Percentiles rank a stretch among this genome's conserved stretches.
phyloP scores from a whole-genome alignment of 805 yeast genomes.

The Pichia exigua region DNA sequence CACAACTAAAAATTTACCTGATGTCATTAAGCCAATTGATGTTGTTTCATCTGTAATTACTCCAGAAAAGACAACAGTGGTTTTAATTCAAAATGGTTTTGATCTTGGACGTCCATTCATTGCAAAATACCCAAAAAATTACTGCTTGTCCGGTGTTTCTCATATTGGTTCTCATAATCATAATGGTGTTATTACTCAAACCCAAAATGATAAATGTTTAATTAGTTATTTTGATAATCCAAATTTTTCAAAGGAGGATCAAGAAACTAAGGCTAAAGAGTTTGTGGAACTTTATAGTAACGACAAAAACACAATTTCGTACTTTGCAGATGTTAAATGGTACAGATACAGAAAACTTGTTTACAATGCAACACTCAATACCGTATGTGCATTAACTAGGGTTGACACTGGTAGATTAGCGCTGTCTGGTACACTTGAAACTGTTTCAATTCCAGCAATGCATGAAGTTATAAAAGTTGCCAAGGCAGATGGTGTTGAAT shows the following conservation, averaged over 20 bases:
- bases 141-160: conserved; percentile 55
- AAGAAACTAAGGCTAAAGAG: conserved; percentile 31
- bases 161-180: conserved; percentile 36
- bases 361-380: conserved; percentile 62
- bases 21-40: conserved; percentile 43
- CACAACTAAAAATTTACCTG: conserved; percentile 26
- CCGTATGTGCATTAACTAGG: conserved; percentile 51
- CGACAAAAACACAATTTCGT: conserved; percentile 33
- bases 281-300: conserved; percentile 41
- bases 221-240: conserved; percentile 46
- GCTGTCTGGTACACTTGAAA: conserved; percentile 35
- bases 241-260: conserved; percentile 25
- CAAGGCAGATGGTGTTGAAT: conserved; percentile 52
- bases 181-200: conserved; percentile 27
- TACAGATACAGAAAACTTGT: conserved; percentile 61
- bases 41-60: conserved; percentile 44
- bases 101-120: conserved; percentile 52
- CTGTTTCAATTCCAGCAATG: conserved; percentile 54
- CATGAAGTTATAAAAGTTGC: conserved; percentile 59
- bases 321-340: conserved; percentile 39
- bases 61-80: conserved; percentile 37
- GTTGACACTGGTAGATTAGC: conserved; percentile 50
- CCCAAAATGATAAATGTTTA: conserved; percentile 37
- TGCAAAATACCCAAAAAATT: conserved; percentile 40
- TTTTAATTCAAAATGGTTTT: conserved; percentile 60